A percentile compares a stretch with the other conserved stretches of the same genome.
phyloP scores from a whole-genome alignment of 2,329 filamentous ascomycete species.

The Diatrype stigma region DNA sequence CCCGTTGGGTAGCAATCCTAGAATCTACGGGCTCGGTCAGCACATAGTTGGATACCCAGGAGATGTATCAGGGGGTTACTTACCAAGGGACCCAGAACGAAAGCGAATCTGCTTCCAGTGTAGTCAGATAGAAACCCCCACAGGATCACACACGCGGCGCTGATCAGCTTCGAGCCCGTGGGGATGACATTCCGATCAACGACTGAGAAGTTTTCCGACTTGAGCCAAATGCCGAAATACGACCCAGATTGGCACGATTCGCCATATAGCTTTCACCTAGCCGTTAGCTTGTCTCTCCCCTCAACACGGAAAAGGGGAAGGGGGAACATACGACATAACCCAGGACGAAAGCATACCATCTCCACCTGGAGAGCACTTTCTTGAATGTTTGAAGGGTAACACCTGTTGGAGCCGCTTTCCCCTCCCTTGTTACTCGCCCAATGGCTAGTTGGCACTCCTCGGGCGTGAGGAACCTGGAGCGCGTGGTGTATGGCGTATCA shows the following conservation, averaged over 20 bases:
- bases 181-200: constrained; percentile 13
- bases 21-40: too few relatives aligned
- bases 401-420: too few relatives aligned
- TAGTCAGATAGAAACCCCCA: constrained; percentile 9
- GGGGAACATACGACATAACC: constrained; percentile 13
- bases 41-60: neutral
- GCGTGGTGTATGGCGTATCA: too few relatives aligned
- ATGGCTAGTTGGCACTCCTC: too few relatives aligned
- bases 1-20: too few relatives aligned
- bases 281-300: neutral
- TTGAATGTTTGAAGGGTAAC: too few relatives aligned
- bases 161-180: constrained; percentile 9
- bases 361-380: too few relatives aligned
- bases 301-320: too few relatives aligned
- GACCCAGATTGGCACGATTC: constrained; percentile 21
- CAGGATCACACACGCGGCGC: constrained; percentile 3
- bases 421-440: too few relatives aligned
- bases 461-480: too few relatives aligned
- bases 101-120: constrained; percentile 3
- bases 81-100: constrained; percentile 7
- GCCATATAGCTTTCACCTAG: constrained; percentile 18
- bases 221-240: constrained; percentile 20
- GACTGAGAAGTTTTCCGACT: constrained; percentile 12
- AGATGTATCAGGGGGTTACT: constrained; percentile 3
- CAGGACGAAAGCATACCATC: too few relatives aligned